Conservation (phyloP, 139 green algal species). For the Micractinium sp. region DNA sequence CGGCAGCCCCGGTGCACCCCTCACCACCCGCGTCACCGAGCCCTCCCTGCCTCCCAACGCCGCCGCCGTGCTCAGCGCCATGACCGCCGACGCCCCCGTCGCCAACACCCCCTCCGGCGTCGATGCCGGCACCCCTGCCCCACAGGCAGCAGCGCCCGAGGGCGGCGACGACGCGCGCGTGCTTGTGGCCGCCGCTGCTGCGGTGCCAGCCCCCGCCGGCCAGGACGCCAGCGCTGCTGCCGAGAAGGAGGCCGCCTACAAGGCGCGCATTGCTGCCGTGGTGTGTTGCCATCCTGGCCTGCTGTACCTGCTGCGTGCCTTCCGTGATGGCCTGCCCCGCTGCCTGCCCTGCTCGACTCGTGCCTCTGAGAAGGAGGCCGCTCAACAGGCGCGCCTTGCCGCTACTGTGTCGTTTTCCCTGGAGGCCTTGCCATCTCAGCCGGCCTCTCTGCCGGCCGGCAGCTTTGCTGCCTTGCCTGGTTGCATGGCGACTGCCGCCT, state of each 20-base stretch:
- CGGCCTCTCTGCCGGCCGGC: neutral
- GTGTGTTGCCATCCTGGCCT: neutral
- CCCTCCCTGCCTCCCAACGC: neutral
- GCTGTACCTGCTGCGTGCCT: neutral
- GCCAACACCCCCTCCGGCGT: neutral
- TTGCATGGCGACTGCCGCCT: too few relatives aligned
- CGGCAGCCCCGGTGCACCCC: neutral
- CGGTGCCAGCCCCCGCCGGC: neutral
- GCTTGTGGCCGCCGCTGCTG: neutral
- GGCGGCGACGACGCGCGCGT: neutral
- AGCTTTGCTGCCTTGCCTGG: too few relatives aligned
- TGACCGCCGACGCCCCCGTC: slow-evolving; percentile 20
- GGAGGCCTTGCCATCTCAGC: too few relatives aligned
- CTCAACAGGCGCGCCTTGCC: too few relatives aligned
- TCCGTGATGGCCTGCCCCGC: neutral
- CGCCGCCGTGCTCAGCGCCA: neutral
- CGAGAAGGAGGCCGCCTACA: neutral
- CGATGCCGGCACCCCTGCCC: neutral
- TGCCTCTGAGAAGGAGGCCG: too few relatives aligned
- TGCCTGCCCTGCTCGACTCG: too few relatives aligned
- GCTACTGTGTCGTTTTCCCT: too few relatives aligned
- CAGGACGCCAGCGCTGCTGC: neutral
- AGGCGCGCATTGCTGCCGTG: neutral
- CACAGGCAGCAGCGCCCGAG: neutral
- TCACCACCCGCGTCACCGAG: neutral